Percentiles rank a stretch among this genome's conserved stretches.
These are phyloP conservation scores for Erodium texanum DNA, from an alignment of 441 rosid species.

Conservation along the genomic window DNA sequence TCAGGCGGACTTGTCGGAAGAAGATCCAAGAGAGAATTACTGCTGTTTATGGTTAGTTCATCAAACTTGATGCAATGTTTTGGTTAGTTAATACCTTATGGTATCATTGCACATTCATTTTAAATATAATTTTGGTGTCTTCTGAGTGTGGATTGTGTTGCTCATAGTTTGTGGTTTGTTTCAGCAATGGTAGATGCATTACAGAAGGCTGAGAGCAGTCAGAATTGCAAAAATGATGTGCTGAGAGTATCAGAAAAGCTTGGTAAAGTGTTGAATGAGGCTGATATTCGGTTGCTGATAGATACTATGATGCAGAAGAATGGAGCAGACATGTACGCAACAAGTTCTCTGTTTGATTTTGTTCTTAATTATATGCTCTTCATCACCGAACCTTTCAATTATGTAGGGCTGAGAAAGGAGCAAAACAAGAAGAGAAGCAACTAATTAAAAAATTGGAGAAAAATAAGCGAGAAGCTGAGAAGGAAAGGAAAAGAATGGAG, in stretches of 20 bases:
- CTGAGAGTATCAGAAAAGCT: constrained; percentile 56
- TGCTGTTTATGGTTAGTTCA: constrained; percentile 55
- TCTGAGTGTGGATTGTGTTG: constrained; percentile 4
- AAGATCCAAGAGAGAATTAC: constrained; percentile 76
- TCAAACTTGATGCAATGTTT: not conserved
- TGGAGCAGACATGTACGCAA: constrained; percentile 46
- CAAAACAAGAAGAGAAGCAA: constrained; percentile 49
- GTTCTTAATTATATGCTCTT: not conserved
- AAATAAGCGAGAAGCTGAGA: constrained; percentile 56
- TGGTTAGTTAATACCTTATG: no score
- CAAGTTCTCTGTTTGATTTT: not conserved
- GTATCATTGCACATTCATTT: no score
- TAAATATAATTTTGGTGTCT: not conserved
- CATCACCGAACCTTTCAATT: not conserved
- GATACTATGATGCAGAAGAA: constrained; percentile 46
- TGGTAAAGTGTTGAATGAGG: constrained; percentile 44
- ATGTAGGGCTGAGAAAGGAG: constrained; percentile 55
- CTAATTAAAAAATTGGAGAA: constrained; percentile 56
- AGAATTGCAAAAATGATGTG: constrained; percentile 27
- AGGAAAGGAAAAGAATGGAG: constrained; percentile 62
- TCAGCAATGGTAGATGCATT: constrained; percentile 57
- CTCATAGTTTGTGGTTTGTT: constrained; percentile 20
- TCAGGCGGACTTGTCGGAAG: constrained; percentile 60
- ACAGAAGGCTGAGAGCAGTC: constrained; percentile 34
- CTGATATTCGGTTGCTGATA: constrained; percentile 47